phyloP scores from a whole-genome alignment of 1,284 basidiomycete species.

The Thecaphora frezii region DNA sequence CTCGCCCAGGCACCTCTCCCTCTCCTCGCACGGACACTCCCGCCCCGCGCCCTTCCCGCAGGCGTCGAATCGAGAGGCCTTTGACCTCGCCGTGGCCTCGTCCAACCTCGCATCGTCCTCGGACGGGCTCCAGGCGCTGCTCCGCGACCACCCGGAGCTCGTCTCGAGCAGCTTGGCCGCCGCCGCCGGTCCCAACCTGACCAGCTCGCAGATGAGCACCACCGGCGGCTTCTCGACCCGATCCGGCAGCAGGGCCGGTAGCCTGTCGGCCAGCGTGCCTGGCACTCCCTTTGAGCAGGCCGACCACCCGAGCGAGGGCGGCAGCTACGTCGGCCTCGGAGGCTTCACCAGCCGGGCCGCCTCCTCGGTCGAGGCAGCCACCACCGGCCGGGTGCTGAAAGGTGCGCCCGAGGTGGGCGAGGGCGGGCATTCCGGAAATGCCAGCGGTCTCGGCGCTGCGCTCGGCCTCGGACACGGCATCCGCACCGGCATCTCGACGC shows the following conservation, averaged over 20 bases:
- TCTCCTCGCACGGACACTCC: constrained; percentile 23
- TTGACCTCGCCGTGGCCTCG: constrained; percentile 45
- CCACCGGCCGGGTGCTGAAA: constrained; percentile 19
- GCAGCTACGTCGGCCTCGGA: constrained; percentile 15
- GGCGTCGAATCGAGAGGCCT: constrained; percentile 36
- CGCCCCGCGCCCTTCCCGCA: constrained; percentile 44
- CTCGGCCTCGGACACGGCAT: constrained; percentile 31
- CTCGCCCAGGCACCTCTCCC: constrained; percentile 36
- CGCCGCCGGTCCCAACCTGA: constrained; percentile 45
- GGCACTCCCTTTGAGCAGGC: constrained; percentile 22
- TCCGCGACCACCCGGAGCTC: constrained; percentile 56
- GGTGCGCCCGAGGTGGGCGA: constrained; percentile 35
- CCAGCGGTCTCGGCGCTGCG: constrained; percentile 28
- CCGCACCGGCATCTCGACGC: constrained; percentile 26
- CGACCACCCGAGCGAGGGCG: constrained; percentile 8
- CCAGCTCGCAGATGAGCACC: constrained; percentile 8
- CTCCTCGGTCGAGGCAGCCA: neutral
- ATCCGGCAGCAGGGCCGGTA: constrained; percentile 25
- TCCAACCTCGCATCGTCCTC: constrained; percentile 45
- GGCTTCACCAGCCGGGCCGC: constrained; percentile 18
- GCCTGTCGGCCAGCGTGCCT: constrained; percentile 27
- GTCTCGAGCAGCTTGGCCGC: constrained; percentile 49
- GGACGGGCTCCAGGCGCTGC: constrained; percentile 52
- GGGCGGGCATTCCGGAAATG: constrained; percentile 18
- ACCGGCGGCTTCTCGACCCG: constrained; percentile 26